Conservation (phyloP, 1,139 yeast species). For the Nakaseomyces uthaithaninus region DNA sequence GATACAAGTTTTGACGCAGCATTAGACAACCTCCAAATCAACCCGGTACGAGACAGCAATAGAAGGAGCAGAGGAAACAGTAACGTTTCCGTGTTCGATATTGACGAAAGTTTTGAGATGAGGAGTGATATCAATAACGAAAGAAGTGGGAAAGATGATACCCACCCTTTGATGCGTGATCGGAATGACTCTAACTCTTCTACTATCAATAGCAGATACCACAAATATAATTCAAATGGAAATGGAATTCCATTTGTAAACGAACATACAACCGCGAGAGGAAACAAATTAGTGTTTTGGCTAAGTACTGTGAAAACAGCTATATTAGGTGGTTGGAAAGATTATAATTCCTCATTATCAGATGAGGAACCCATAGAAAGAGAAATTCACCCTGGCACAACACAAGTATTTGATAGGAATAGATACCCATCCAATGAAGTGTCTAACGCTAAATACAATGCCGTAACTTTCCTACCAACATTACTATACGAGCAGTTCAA, state of each 20-base stretch:
- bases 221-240: background rate
- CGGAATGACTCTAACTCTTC: background rate
- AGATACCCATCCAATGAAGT: constrained; percentile 69
- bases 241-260: background rate
- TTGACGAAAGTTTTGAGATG: constrained; percentile 27
- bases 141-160: constrained; percentile 13
- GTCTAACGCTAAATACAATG: constrained; percentile 90
- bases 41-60: constrained; percentile 11
- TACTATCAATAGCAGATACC: background rate
- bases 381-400: constrained; percentile 37
- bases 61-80: constrained; percentile 10
- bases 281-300: background rate
- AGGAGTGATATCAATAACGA: constrained; percentile 12
- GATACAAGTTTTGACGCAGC: constrained; percentile 37
- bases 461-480: constrained; percentile 78
- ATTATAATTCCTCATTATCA: constrained; percentile 18
- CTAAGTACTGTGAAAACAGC: background rate
- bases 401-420: constrained; percentile 31
- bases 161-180: constrained; percentile 21
- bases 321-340: constrained; percentile 5
- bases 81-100: constrained; percentile 10
- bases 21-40: constrained; percentile 32
- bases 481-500: constrained; percentile 92
- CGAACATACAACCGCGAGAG: background rate
- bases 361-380: constrained; percentile 34